These are phyloP conservation scores for Hippophae tibetana DNA, from an alignment of 306 rosid genomes.

Conservation along the genomic window DNA sequence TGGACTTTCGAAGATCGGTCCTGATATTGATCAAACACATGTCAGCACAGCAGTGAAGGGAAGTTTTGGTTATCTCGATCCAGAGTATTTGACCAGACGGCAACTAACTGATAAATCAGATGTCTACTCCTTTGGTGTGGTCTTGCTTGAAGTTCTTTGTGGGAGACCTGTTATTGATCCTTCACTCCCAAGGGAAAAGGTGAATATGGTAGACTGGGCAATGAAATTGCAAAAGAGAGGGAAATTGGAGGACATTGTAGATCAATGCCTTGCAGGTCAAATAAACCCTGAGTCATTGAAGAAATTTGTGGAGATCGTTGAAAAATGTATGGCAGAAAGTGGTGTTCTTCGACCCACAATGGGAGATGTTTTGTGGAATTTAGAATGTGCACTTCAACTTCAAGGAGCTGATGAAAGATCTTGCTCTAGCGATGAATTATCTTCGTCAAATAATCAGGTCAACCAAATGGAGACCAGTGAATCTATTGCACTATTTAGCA, in stretches of 20 bases:
- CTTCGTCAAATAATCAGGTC: constrained; percentile 14
- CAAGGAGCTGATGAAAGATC: constrained; percentile 25
- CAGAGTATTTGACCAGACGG: constrained; percentile 50
- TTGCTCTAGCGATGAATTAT: constrained; percentile 1
- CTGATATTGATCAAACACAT: constrained; percentile 47
- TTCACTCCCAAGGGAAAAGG: constrained; percentile 44
- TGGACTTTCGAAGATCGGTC: constrained; percentile 61
- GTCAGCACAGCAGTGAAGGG: constrained; percentile 72
- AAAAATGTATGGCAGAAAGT: constrained; percentile 47
- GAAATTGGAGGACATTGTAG: constrained; percentile 35
- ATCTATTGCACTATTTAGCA: constrained; percentile 24
- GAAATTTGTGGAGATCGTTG: constrained; percentile 36
- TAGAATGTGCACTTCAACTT: constrained; percentile 49
- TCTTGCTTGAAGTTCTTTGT: constrained; percentile 60
- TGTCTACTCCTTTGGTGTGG: constrained; percentile 71
- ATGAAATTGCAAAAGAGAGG: constrained; percentile 23
- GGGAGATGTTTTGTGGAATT: constrained; percentile 70
- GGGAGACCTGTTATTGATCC: constrained; percentile 70
- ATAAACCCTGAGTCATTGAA: constrained; percentile 29
- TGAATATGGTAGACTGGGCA: constrained; percentile 51
- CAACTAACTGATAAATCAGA: constrained; percentile 65
- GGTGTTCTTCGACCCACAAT: constrained; percentile 45
- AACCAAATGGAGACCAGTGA: constrained; percentile 22
- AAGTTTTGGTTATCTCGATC: constrained; percentile 74
- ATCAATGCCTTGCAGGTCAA: constrained; percentile 29